These are phyloP conservation scores for Apiospora arundinis DNA, from an alignment of 2,329 filamentous ascomycete species.

Conservation along the genomic window DNA sequence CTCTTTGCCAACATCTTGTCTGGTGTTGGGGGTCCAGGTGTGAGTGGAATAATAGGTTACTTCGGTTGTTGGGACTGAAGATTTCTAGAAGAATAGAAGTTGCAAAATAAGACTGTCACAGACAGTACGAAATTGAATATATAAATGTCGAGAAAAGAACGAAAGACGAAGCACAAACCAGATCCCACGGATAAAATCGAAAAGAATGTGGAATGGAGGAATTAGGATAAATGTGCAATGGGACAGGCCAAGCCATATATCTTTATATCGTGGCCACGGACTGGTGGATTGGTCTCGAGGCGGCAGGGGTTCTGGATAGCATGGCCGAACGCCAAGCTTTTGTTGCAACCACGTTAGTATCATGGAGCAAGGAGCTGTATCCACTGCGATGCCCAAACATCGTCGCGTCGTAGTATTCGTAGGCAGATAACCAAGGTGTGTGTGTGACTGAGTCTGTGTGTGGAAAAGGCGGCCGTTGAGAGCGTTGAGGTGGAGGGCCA, in stretches of 20 bases:
- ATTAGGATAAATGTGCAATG: constrained; percentile 18
- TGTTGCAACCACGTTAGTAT: constrained; percentile 16
- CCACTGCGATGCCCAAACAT: constrained; percentile 10
- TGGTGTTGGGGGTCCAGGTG: constrained; percentile 24
- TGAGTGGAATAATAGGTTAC: constrained; percentile 23
- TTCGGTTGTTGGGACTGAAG: constrained; percentile 6
- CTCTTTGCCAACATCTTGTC: constrained; percentile 60
- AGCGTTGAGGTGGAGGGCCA: background rate
- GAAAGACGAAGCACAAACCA: constrained; percentile 19
- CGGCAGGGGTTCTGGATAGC: constrained; percentile 14
- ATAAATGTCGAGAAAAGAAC: constrained; percentile 11
- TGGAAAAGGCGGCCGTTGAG: background rate
- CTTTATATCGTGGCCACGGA: constrained; percentile 13
- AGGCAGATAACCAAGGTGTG: background rate
- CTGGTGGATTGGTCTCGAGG: constrained; percentile 8
- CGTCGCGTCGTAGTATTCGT: background rate
- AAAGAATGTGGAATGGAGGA: constrained; percentile 19
- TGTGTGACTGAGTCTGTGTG: background rate
- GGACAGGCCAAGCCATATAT: constrained; percentile 17
- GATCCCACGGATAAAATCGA: constrained; percentile 18
- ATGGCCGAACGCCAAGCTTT: constrained; percentile 12
- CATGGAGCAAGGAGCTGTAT: constrained; percentile 9
- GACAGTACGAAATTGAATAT: constrained; percentile 3
- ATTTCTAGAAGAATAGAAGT: background rate
- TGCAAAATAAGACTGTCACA: constrained; percentile 9